Percentiles rank a stretch among this genome's conserved stretches.
phyloP scores from a whole-genome alignment of 179 eudicot species.

The Dionaea muscipula region DNA sequence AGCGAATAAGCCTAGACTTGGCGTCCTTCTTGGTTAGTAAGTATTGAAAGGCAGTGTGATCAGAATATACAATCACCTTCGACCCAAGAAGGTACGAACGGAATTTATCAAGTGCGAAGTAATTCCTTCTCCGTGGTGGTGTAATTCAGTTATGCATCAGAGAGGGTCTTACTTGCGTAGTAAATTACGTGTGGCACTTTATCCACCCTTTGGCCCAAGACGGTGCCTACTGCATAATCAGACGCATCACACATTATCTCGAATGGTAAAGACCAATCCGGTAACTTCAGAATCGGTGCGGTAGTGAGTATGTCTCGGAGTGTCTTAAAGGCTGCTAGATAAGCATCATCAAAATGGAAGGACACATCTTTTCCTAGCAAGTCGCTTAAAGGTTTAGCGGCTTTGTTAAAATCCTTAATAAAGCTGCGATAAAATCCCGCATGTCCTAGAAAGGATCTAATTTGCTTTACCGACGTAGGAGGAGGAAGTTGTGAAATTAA shows the following conservation, averaged over 20 bases:
- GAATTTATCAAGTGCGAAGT: conserved; percentile 2
- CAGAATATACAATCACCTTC: not conserved
- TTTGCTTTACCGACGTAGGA: not conserved
- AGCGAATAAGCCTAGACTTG: not conserved
- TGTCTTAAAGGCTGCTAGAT: not conserved
- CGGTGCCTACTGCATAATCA: not conserved
- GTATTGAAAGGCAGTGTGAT: not conserved
- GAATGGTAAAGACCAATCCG: not conserved
- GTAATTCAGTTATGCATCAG: conserved; percentile 4
- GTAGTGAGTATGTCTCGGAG: not conserved
- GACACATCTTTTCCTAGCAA: not conserved
- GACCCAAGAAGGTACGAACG: not conserved
- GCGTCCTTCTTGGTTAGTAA: conserved; percentile 1
- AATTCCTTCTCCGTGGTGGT: conserved; percentile 2
- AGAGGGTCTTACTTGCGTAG: conserved; percentile 5
- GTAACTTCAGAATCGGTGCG: not conserved
- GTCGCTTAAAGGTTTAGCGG: not conserved
- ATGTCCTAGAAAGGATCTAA: conserved; percentile 5
- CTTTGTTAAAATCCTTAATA: not conserved
- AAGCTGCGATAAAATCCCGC: conserved; percentile 4
- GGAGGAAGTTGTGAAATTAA: not conserved
- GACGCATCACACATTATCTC: conserved; percentile 10
- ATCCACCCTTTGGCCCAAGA: not conserved
- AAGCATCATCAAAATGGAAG: not conserved
- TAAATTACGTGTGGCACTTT: not conserved